Conservation (phyloP, 768 basidiomycete genomes). For the Daedaleopsis sinensis region DNA sequence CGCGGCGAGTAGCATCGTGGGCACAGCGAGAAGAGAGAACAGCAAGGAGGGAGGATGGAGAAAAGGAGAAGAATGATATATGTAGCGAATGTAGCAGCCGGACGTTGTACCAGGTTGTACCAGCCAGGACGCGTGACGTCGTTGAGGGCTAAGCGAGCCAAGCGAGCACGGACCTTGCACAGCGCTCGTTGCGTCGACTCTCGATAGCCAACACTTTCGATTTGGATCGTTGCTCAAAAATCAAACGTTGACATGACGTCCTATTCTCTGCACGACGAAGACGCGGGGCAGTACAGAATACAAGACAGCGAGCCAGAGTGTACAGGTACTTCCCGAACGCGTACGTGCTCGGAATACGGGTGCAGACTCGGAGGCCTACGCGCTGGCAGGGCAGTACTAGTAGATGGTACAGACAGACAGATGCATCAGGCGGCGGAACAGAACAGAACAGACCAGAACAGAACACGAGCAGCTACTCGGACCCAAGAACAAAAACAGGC, state of each 20-base stretch:
- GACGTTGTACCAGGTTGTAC: neutral
- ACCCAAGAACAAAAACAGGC: neutral
- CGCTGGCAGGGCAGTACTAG: neutral
- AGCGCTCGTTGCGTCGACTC: neutral
- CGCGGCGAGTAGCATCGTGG: conserved; percentile 5
- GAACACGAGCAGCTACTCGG: neutral
- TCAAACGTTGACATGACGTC: neutral
- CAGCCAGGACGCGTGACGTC: neutral
- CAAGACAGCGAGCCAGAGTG: conserved; percentile 8
- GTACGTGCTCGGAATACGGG: neutral
- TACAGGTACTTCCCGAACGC: conserved; percentile 10
- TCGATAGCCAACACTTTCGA: neutral
- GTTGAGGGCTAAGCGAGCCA: neutral
- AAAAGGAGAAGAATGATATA: too few relatives aligned
- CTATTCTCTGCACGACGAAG: conserved; percentile 12
- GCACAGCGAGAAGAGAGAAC: too few relatives aligned
- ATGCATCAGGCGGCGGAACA: too few relatives aligned
- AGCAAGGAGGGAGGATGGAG: too few relatives aligned
- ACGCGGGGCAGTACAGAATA: neutral
- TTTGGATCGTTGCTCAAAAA: neutral
- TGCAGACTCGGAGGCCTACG: neutral
- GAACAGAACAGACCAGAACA: too few relatives aligned
- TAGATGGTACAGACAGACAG: neutral
- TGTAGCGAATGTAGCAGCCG: neutral
- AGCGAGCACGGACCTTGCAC: neutral